Percentiles rank a stretch among this genome's conserved stretches.
Evolutionary conservation across 768 basidiomycete genomes (phyloP).

Genomic region (Pisolithus tinctorius): DNA sequence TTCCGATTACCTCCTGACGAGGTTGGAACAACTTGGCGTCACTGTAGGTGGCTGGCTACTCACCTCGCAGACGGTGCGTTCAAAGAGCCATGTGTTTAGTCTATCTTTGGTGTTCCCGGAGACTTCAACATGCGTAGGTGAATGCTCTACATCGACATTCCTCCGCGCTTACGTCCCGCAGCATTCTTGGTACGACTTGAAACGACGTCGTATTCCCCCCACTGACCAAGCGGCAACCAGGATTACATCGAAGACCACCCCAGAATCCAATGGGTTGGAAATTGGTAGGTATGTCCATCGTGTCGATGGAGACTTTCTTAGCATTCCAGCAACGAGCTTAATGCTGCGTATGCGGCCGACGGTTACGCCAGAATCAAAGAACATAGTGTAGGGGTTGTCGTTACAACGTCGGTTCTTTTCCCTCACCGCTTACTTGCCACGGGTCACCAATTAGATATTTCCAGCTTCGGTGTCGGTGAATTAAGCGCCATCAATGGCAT

Average conservation of each 20-base stretch:
- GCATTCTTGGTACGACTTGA: constrained; percentile 22
- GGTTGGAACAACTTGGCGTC: constrained; percentile 60
- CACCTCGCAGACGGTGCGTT: neutral
- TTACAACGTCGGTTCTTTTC: constrained; percentile 57
- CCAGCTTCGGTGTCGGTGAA: constrained; percentile 90
- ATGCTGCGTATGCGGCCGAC: constrained; percentile 87
- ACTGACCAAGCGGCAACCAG: constrained; percentile 26
- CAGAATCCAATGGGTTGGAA: constrained; percentile 79
- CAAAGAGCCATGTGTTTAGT: constrained; percentile 31
- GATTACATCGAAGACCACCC: constrained; percentile 80
- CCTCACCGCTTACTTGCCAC: too few species aligned
- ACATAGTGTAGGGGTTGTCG: constrained; percentile 59
- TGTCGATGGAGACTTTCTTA: neutral
- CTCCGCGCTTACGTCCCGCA: constrained; percentile 6
- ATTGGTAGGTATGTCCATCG: constrained; percentile 43
- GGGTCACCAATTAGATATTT: neutral
- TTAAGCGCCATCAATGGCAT: constrained; percentile 82
- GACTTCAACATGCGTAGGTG: constrained; percentile 68
- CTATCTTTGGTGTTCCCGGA: constrained; percentile 82
- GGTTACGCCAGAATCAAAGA: constrained; percentile 89
- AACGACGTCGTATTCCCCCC: neutral
- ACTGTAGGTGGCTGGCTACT: constrained; percentile 32
- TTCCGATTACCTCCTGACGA: constrained; percentile 53
- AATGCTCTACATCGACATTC: neutral
- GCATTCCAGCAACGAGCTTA: constrained; percentile 63